A percentile compares a stretch with the other conserved stretches of the same genome.
Conservation (phyloP, 139 green algal species). For the Haematococcus lacustris region DNA sequence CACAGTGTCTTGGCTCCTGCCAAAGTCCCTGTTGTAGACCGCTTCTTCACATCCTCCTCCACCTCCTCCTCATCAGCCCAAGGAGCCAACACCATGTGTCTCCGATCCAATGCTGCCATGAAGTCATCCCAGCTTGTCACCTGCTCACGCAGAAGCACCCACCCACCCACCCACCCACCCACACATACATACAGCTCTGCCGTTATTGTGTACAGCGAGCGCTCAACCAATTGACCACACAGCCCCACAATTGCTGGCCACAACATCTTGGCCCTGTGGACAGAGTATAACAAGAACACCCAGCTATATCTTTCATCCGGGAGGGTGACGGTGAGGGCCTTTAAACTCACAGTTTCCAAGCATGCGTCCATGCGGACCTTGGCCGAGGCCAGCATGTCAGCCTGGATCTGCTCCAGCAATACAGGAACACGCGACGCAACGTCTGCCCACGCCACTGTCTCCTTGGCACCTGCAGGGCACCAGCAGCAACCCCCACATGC, state of each 20-base stretch:
- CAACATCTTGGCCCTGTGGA: neutral
- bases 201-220: neutral
- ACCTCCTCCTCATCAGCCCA: constrained; percentile 69
- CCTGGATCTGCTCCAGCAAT: constrained; percentile 81
- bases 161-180: no score
- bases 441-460: constrained; percentile 71
- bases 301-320: no score
- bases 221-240: no score
- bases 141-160: no score
- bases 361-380: constrained; percentile 43
- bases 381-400: constrained; percentile 70
- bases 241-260: no score
- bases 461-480: constrained; percentile 60
- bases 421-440: constrained; percentile 44
- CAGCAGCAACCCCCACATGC: neutral
- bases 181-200: no score
- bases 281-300: neutral
- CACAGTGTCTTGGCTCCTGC: constrained; percentile 96
- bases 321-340: no score
- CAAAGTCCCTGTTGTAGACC: constrained; percentile 61
- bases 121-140: constrained; percentile 88
- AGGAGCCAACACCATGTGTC: constrained; percentile 89
- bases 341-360: constrained; percentile 38
- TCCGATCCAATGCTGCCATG: constrained; percentile 79
- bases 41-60: constrained; percentile 91